Evolutionary conservation across 257 asterid genomes (phyloP).

Genomic region (Lantana camara): DNA sequence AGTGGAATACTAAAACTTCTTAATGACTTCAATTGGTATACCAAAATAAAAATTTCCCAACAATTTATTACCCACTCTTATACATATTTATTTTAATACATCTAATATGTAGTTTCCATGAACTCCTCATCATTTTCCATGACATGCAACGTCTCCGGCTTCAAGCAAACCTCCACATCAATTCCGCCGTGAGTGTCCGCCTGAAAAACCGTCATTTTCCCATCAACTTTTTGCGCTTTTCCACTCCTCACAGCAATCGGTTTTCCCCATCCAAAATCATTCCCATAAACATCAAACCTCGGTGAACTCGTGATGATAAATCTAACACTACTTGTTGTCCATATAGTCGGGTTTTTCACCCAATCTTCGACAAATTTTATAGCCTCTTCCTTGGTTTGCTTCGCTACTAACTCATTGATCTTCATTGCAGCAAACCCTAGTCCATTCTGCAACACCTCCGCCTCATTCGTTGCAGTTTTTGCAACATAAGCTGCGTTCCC

Average conservation of each 20-base stretch:
- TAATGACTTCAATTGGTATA: no score
- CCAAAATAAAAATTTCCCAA: no score
- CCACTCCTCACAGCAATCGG: slow-evolving; percentile 63
- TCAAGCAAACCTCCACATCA: slow-evolving; percentile 52
- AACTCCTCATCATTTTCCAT: slow-evolving; percentile 43
- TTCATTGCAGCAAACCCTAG: slow-evolving; percentile 11
- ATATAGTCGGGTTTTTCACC: slow-evolving; percentile 26
- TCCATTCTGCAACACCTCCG: no score
- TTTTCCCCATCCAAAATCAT: no score
- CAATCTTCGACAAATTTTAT: slow-evolving; percentile 25
- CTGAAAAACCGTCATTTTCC: slow-evolving; percentile 45
- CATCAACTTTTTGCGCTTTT: slow-evolving; percentile 39
- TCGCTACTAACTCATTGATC: no score
- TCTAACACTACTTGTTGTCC: neutral
- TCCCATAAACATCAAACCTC: slow-evolving; percentile 50
- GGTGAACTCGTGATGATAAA: slow-evolving; percentile 44
- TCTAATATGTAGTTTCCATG: slow-evolving; percentile 26
- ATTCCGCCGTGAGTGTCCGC: slow-evolving; percentile 46
- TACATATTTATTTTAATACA: no score
- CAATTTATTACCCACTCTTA: no score
- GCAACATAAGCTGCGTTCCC: slow-evolving; percentile 34
- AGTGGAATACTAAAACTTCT: no score
- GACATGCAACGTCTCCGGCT: slow-evolving; percentile 33
- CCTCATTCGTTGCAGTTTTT: neutral
- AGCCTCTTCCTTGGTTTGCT: no score